These are phyloP conservation scores for Talaromyces sp. DNA, from an alignment of 2,329 filamentous ascomycete genomes.

Conservation along the genomic window DNA sequence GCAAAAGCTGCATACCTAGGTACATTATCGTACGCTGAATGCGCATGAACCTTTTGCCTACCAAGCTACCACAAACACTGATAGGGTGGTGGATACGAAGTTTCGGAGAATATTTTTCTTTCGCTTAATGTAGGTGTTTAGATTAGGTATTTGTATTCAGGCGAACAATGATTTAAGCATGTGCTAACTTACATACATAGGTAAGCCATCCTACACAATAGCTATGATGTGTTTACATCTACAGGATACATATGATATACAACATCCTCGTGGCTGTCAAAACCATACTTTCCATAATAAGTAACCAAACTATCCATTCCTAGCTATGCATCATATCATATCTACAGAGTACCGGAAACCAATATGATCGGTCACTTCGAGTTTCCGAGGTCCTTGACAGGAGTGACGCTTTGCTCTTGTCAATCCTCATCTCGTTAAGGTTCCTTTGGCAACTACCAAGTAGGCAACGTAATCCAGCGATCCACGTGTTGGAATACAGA, in stretches of 20 bases:
- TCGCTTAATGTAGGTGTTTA: not conserved
- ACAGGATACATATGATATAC: not conserved
- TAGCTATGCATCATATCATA: not conserved
- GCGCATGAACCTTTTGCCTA: not conserved
- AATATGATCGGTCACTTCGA: not conserved
- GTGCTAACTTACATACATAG: no score
- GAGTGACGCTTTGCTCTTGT: not conserved
- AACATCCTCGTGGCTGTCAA: not conserved
- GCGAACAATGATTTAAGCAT: not conserved
- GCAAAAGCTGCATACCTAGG: not conserved
- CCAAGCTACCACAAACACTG: not conserved
- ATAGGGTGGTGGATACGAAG: not conserved
- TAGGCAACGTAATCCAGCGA: not conserved
- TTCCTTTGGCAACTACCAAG: not conserved
- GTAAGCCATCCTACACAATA: no score
- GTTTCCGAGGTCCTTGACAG: not conserved
- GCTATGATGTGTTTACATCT: not conserved
- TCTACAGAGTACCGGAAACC: not conserved
- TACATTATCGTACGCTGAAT: not conserved
- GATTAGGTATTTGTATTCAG: not conserved
- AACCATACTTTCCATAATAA: not conserved
- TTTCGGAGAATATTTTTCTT: not conserved
- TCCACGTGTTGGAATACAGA: not conserved
- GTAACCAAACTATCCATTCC: not conserved
- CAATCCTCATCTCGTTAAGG: not conserved